phyloP scores from a whole-genome alignment of 2,329 filamentous ascomycete genomes.

The Aspergillus uvarum region DNA sequence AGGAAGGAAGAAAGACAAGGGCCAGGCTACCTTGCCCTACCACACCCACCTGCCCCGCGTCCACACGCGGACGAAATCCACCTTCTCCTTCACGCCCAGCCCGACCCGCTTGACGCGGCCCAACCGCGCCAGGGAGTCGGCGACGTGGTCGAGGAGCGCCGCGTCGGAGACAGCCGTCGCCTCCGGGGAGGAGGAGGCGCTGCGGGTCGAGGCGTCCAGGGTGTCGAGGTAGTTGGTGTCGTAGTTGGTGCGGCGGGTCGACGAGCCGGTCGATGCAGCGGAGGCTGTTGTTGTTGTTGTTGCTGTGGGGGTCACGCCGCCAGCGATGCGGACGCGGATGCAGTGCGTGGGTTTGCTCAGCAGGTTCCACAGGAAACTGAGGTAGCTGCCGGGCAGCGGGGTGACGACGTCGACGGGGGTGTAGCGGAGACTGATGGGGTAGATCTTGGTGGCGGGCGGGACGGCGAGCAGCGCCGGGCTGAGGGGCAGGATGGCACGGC shows the following conservation, averaged over 20 bases:
- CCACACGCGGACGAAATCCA: constrained; percentile 75
- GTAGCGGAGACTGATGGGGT: constrained; percentile 87
- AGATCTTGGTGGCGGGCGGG: constrained; percentile 70
- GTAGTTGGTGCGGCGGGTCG: constrained; percentile 31
- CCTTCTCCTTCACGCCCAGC: constrained; percentile 78
- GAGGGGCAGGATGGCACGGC: constrained; percentile 81
- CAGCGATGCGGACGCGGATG: constrained; percentile 83
- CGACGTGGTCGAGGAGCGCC: constrained; percentile 72
- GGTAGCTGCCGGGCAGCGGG: constrained; percentile 73
- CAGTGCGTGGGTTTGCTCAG: constrained; percentile 82
- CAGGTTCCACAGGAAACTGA: constrained; percentile 79
- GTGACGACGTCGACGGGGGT: constrained; percentile 87
- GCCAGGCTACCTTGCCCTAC: constrained; percentile 19
- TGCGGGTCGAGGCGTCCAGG: constrained; percentile 29
- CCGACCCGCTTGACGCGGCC: constrained; percentile 87
- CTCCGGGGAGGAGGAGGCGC: not conserved
- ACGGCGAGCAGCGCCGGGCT: constrained; percentile 72
- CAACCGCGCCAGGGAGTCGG: constrained; percentile 80
- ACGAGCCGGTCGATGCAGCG: not conserved
- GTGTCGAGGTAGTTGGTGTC: constrained; percentile 50
- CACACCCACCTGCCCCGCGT: constrained; percentile 41
- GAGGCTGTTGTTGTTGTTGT: too few relatives aligned
- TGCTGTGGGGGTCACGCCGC: not conserved
- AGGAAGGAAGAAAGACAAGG: not conserved
- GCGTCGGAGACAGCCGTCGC: constrained; percentile 54